A percentile compares a stretch with the other conserved stretches of the same genome.
Conservation (phyloP, 495 filamentous ascomycete species). For the Penicillium silybi region DNA sequence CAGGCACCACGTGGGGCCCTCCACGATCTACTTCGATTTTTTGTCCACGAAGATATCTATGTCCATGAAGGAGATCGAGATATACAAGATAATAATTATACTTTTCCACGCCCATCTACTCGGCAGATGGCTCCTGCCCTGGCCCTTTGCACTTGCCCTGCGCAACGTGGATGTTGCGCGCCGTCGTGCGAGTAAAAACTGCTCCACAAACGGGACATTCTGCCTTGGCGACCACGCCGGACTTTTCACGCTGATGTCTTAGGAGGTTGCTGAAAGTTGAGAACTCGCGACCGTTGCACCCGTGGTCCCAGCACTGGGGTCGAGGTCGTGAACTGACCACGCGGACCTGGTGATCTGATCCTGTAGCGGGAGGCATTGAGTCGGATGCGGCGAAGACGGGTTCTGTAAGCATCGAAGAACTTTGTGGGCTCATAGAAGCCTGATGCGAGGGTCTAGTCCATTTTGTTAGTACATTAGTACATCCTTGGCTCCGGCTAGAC, state of each 20-base stretch:
- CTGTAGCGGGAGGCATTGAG: slow-evolving; percentile 22
- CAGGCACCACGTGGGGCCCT: slow-evolving; percentile 17
- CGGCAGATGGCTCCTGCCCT: slow-evolving; percentile 26
- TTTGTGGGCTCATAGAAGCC: slow-evolving; percentile 25
- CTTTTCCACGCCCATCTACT: slow-evolving; percentile 11
- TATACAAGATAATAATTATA: background rate
- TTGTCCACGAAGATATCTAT: background rate
- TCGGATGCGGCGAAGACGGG: slow-evolving; percentile 32
- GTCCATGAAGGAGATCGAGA: background rate
- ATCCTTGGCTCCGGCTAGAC: background rate
- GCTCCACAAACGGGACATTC: slow-evolving; percentile 84
- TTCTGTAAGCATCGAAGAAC: slow-evolving; percentile 26
- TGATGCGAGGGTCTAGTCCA: slow-evolving; percentile 13
- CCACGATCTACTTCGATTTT: background rate
- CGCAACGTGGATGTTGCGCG: slow-evolving; percentile 79
- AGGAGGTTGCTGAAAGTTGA: slow-evolving; percentile 94
- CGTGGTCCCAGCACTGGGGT: slow-evolving; percentile 94
- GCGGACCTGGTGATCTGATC: slow-evolving; percentile 53
- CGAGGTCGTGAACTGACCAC: slow-evolving; percentile 74
- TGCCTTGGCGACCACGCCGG: slow-evolving; percentile 80
- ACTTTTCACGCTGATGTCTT: slow-evolving; percentile 90
- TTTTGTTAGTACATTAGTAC: slow-evolving; percentile 6
- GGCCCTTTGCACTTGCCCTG: slow-evolving; percentile 82
- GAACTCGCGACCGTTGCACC: slow-evolving; percentile 90
- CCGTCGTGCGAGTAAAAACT: slow-evolving; percentile 88